Percentiles rank a stretch among this genome's conserved stretches.
Conservation (phyloP, 2,329 filamentous ascomycete genomes). For the Penicillium aurantiogriseum region DNA sequence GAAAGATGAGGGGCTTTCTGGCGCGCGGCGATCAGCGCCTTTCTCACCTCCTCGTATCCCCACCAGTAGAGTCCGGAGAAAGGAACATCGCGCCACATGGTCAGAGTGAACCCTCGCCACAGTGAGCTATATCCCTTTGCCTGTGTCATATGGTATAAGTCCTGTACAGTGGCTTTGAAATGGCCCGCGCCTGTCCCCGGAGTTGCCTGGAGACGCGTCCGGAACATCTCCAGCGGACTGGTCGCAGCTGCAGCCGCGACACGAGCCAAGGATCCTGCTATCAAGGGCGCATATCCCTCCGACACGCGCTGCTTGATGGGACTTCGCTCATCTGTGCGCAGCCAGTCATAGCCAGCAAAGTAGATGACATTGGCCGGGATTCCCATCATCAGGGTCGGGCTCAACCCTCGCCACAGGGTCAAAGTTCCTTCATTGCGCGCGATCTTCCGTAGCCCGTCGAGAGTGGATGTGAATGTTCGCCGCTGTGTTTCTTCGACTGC, state of each 20-base stretch:
- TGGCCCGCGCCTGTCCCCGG: slow-evolving; percentile 60
- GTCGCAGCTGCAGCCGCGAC: slow-evolving; percentile 79
- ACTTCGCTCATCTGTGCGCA: slow-evolving; percentile 71
- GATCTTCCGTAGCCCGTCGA: slow-evolving; percentile 92
- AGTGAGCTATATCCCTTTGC: slow-evolving; percentile 74
- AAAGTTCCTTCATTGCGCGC: slow-evolving; percentile 84
- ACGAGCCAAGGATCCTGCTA: slow-evolving; percentile 75
- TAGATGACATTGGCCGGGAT: slow-evolving; percentile 97
- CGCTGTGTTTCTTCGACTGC: slow-evolving; percentile 84
- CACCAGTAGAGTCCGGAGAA: slow-evolving; percentile 98
- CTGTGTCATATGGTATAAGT: slow-evolving; percentile 75
- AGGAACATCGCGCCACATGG: slow-evolving; percentile 93
- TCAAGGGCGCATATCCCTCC: slow-evolving; percentile 73
- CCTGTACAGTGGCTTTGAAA: slow-evolving; percentile 73
- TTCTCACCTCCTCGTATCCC: slow-evolving; percentile 85
- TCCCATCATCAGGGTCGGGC: slow-evolving; percentile 91
- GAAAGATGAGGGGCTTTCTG: slow-evolving; percentile 41
- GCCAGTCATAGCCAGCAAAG: slow-evolving; percentile 96
- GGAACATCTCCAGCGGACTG: slow-evolving; percentile 88
- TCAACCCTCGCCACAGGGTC: slow-evolving; percentile 88
- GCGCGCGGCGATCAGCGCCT: slow-evolving; percentile 67
- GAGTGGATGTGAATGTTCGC: slow-evolving; percentile 81
- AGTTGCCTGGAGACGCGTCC: slow-evolving; percentile 85
- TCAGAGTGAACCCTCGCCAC: slow-evolving; percentile 87
- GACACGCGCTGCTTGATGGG: slow-evolving; percentile 64